phyloP scores from a whole-genome alignment of 176 grass and related monocot genomes.

The Guadua angustifolia region DNA sequence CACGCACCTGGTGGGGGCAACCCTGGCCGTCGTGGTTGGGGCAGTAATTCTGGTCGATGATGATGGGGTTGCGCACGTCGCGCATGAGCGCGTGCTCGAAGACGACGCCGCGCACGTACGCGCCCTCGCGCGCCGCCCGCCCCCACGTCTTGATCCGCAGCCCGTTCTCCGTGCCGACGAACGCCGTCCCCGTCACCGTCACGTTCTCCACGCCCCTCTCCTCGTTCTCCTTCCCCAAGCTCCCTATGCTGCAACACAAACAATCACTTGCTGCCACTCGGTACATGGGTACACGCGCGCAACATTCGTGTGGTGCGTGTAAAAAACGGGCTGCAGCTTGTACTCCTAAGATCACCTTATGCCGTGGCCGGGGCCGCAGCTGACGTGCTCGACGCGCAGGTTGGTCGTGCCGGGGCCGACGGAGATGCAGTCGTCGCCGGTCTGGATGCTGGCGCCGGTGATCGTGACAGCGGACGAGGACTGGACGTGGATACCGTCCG shows the following conservation, averaged over 20 bases:
- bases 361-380: constrained; percentile 72
- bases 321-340: no score
- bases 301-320: neutral
- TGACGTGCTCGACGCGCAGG: constrained; percentile 63
- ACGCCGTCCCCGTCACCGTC: constrained; percentile 51
- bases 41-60: constrained; percentile 69
- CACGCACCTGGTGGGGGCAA: constrained; percentile 56
- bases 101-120: constrained; percentile 47
- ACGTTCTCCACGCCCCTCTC: constrained; percentile 65
- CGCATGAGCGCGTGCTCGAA: constrained; percentile 60
- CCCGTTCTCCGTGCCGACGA: constrained; percentile 58
- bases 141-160: constrained; percentile 78
- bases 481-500: no score
- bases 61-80: constrained; percentile 60
- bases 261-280: neutral
- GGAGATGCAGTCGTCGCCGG: constrained; percentile 81
- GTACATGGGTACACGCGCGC: neutral
- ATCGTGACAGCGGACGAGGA: no score
- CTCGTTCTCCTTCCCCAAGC: constrained; percentile 52
- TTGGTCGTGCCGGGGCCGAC: constrained; percentile 61
- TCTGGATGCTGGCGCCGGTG: constrained; percentile 33
- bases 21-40: constrained; percentile 43
- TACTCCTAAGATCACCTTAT: constrained; percentile 47
- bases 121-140: constrained; percentile 6
- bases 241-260: constrained; percentile 52